A percentile compares a stretch with the other conserved stretches of the same genome.
Evolutionary conservation across 371 early-diverging fungal genomes (phyloP).

Genomic region (Mortierella sp.): DNA sequence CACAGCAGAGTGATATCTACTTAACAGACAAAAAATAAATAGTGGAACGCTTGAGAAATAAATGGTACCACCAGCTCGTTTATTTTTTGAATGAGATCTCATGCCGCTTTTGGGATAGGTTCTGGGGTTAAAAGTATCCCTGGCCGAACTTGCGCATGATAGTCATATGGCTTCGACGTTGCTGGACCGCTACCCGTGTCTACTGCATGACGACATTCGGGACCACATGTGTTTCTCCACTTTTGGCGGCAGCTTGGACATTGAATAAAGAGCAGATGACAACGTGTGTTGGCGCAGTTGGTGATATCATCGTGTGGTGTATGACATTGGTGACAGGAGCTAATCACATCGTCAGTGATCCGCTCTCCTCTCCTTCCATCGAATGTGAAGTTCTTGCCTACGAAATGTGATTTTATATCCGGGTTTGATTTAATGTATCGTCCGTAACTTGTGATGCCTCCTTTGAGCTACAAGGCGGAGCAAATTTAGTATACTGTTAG

Average conservation of each 20-base stretch:
- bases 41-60: not conserved
- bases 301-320: conserved; percentile 73
- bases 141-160: conserved; percentile 66
- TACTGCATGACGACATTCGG: conserved; percentile 64
- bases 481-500: not conserved
- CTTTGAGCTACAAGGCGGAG: conserved; percentile 64
- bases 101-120: conserved; percentile 21
- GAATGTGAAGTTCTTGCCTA: conserved; percentile 86
- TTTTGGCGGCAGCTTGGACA: conserved; percentile 69
- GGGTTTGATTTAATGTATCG: conserved; percentile 62
- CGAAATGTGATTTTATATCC: conserved; percentile 65
- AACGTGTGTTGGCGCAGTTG: conserved; percentile 76
- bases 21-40: not conserved
- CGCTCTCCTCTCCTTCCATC: conserved; percentile 81
- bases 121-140: conserved; percentile 5
- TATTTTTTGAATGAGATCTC: not conserved
- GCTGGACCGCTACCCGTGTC: conserved; percentile 37
- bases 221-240: conserved; percentile 75
- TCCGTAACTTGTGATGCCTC: conserved; percentile 86
- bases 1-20: not conserved
- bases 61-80: not conserved
- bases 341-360: conserved; percentile 73
- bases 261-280: conserved; percentile 81
- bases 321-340: conserved; percentile 78
- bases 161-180: conserved; percentile 59